Conservation (phyloP, 73 alveolate genomes). For the Paramecium caudatum region DNA sequence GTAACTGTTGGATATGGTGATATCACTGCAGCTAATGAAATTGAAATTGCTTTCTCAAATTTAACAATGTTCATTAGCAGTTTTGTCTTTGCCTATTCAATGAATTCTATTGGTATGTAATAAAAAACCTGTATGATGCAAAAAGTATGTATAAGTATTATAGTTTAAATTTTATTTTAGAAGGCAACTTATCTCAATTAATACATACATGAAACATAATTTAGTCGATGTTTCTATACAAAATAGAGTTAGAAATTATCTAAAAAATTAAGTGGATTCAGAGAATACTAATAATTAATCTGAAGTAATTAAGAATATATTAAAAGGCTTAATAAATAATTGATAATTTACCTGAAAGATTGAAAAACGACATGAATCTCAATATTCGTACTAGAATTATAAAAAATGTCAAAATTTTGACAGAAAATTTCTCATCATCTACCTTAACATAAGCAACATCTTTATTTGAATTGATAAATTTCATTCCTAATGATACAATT, state of each 20-base stretch:
- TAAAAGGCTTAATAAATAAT: background rate
- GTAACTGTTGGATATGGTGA: conserved; percentile 77
- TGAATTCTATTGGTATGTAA: conserved; percentile 69
- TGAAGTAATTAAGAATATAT: background rate
- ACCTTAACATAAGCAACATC: background rate
- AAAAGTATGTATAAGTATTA: conserved; percentile 28
- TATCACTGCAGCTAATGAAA: conserved; percentile 58
- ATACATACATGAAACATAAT: conserved; percentile 50
- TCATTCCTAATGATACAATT: conserved; percentile 18
- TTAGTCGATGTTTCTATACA: background rate
- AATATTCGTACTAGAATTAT: background rate
- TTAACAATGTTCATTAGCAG: conserved; percentile 64
- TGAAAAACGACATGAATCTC: background rate
- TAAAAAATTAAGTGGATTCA: conserved; percentile 32
- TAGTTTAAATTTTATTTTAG: background rate
- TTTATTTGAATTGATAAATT: background rate
- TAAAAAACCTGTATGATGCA: conserved; percentile 41
- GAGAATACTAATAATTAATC: background rate
- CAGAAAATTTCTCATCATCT: background rate
- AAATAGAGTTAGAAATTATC: conserved; percentile 51
- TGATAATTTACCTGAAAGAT: background rate
- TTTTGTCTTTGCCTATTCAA: conserved; percentile 65
- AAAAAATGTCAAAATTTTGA: background rate
- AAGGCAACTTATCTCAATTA: conserved; percentile 26
- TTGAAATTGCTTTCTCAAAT: conserved; percentile 49